phyloP scores from a whole-genome alignment of 2,329 filamentous ascomycete genomes.

The Waltergamsia citrina region DNA sequence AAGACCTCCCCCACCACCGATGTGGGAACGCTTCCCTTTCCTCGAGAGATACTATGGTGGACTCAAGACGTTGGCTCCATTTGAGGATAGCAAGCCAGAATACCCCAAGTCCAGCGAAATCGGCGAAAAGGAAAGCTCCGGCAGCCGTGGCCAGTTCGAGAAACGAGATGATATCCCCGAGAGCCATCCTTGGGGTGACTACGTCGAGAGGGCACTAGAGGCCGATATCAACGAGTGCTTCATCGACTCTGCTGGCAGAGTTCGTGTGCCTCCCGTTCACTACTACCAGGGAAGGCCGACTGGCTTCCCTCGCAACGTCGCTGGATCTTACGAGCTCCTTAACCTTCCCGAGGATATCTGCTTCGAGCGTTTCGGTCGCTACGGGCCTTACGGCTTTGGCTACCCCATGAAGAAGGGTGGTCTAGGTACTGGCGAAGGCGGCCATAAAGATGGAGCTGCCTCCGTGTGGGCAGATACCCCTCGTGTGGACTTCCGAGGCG shows the following conservation, averaged over 20 bases:
- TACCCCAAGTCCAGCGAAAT: constrained; percentile 57
- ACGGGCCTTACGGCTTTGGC: constrained; percentile 83
- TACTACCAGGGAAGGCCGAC: constrained; percentile 70
- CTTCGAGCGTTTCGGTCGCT: constrained; percentile 82
- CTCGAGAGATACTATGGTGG: constrained; percentile 86
- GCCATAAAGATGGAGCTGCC: constrained; percentile 73
- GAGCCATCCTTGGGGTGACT: constrained; percentile 24
- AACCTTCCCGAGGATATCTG: constrained; percentile 78
- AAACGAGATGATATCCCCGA: constrained; percentile 7
- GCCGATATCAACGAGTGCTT: constrained; percentile 63
- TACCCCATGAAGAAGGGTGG: constrained; percentile 74
- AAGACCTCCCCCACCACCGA: constrained; percentile 50
- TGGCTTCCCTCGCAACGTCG: constrained; percentile 75
- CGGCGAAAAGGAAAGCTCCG: constrained; percentile 4
- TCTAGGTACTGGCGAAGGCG: constrained; percentile 74
- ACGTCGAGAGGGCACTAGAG: constrained; percentile 22
- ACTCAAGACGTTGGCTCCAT: constrained; percentile 58
- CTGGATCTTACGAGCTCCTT: constrained; percentile 80
- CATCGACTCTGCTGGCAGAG: constrained; percentile 55
- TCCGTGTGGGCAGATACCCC: constrained; percentile 63
- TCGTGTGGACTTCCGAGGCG: constrained; percentile 66
- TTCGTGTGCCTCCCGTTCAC: constrained; percentile 60
- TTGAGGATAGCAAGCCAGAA: constrained; percentile 63
- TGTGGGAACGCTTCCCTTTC: constrained; percentile 82
- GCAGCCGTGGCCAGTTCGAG: too few relatives aligned